Percentiles rank a stretch among this genome's conserved stretches.
phyloP scores from a whole-genome alignment of 2,329 filamentous ascomycete genomes.

The Zopfia rhizophila region DNA sequence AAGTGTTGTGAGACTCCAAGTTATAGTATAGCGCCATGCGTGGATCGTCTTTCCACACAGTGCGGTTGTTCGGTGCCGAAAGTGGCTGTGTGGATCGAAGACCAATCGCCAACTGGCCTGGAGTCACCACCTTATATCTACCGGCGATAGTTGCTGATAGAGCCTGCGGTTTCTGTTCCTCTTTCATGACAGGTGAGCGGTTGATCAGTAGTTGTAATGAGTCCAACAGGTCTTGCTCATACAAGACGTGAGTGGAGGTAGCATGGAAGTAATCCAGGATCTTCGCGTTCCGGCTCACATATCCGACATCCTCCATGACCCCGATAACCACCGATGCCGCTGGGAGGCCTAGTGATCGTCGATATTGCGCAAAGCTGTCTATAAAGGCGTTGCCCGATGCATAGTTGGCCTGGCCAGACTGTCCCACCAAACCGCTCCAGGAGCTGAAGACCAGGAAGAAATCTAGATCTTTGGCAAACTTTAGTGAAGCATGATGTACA shows the following conservation, averaged over 20 bases:
- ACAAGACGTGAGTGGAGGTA: no score
- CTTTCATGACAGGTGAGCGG: no score
- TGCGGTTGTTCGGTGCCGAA: constrained; percentile 25
- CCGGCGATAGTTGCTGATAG: no score
- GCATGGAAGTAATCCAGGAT: no score
- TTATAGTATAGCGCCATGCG: constrained; percentile 40
- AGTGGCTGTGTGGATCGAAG: constrained; percentile 30
- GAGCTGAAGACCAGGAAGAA: constrained; percentile 47
- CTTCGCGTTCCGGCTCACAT: constrained; percentile 39
- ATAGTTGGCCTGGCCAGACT: constrained; percentile 58
- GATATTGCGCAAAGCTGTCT: constrained; percentile 33
- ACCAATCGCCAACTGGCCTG: no score
- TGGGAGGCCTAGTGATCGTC: constrained; percentile 33
- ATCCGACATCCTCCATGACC: constrained; percentile 56
- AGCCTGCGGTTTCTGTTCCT: no score
- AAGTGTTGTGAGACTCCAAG: background rate
- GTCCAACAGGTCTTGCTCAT: constrained; percentile 11
- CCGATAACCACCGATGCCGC: constrained; percentile 56
- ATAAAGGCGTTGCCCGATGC: constrained; percentile 54
- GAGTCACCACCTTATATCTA: no score
- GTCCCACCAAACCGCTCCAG: constrained; percentile 31
- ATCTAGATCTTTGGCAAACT: constrained; percentile 27
- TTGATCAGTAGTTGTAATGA: no score
- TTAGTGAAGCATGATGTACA: constrained; percentile 31
- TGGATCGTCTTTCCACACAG: constrained; percentile 28